Evolutionary conservation across 2,329 filamentous ascomycete genomes (phyloP).

Genomic region (Exophiala alcalophila): DNA sequence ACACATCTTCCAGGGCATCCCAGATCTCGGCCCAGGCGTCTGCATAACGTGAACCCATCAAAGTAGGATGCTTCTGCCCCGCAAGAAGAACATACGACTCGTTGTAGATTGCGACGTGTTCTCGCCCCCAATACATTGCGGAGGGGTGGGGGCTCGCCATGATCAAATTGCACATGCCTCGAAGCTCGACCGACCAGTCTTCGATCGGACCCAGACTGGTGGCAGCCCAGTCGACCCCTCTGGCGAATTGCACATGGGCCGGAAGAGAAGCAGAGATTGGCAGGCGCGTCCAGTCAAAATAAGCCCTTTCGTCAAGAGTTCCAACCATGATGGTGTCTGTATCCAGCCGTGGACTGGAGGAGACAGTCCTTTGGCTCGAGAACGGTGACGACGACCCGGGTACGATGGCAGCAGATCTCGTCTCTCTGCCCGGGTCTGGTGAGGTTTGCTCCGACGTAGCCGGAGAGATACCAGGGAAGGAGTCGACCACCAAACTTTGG

Average conservation of each 20-base stretch:
- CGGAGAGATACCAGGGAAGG: constrained; percentile 7
- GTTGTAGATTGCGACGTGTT: constrained; percentile 68
- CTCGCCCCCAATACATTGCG: constrained; percentile 75
- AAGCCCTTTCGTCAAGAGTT: constrained; percentile 45
- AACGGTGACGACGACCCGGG: constrained; percentile 9
- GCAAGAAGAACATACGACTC: constrained; percentile 69
- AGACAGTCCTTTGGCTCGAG: constrained; percentile 2
- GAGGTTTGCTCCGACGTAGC: constrained; percentile 4
- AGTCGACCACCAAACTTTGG: constrained; percentile 9
- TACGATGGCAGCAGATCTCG: constrained; percentile 17
- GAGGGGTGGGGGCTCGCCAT: constrained; percentile 75
- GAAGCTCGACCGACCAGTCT: constrained; percentile 66
- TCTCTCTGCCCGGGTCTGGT: constrained; percentile 10
- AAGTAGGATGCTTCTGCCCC: constrained; percentile 69
- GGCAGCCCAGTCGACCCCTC: constrained; percentile 68
- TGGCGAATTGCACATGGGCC: constrained; percentile 69
- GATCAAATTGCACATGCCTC: constrained; percentile 76
- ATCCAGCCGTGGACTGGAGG: constrained; percentile 2
- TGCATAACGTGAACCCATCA: constrained; percentile 71
- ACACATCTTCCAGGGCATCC: constrained; percentile 66
- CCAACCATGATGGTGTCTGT: constrained; percentile 36
- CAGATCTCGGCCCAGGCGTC: constrained; percentile 73
- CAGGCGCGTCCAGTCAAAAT: constrained; percentile 80
- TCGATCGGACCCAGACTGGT: constrained; percentile 75
- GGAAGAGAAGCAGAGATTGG: constrained; percentile 62